phyloP scores from a whole-genome alignment of 2,329 filamentous ascomycete species.

The Ambrosiella beaveri region DNA sequence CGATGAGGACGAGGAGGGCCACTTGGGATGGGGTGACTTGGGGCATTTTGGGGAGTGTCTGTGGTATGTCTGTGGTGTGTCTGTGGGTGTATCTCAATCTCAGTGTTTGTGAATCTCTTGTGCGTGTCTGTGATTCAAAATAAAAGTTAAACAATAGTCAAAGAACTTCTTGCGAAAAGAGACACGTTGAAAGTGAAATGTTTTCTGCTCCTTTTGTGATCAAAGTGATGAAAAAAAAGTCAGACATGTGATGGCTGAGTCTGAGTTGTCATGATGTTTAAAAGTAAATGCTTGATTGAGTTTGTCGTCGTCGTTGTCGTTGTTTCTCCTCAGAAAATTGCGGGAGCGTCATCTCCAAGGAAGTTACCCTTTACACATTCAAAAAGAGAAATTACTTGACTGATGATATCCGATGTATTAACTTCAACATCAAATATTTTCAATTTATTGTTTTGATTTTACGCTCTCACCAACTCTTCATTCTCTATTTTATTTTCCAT shows the following conservation, averaged over 20 bases:
- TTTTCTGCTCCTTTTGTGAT: neutral
- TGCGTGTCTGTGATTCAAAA: too few relatives aligned
- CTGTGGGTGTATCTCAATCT: too few relatives aligned
- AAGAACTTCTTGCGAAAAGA: neutral
- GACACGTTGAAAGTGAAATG: neutral
- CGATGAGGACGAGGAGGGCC: slow-evolving; percentile 60
- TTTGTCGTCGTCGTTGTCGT: neutral
- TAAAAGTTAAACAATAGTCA: too few relatives aligned
- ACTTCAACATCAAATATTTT: too few relatives aligned
- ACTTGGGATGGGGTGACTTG: slow-evolving; percentile 84
- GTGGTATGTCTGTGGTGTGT: neutral
- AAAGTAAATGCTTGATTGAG: too few relatives aligned
- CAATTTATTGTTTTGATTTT: too few relatives aligned
- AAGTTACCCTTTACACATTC: neutral
- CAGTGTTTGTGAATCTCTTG: too few relatives aligned
- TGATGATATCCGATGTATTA: too few relatives aligned
- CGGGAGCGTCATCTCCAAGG: neutral
- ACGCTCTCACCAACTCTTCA: too few relatives aligned
- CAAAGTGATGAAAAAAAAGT: neutral
- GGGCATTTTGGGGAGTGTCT: slow-evolving; percentile 43
- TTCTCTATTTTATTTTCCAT: too few relatives aligned
- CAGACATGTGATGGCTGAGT: neutral
- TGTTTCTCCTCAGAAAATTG: neutral
- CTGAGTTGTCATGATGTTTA: neutral
- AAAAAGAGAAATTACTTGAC: too few relatives aligned